phyloP scores from a whole-genome alignment of 2,329 filamentous ascomycete genomes.

The Westerdykella ornata region DNA sequence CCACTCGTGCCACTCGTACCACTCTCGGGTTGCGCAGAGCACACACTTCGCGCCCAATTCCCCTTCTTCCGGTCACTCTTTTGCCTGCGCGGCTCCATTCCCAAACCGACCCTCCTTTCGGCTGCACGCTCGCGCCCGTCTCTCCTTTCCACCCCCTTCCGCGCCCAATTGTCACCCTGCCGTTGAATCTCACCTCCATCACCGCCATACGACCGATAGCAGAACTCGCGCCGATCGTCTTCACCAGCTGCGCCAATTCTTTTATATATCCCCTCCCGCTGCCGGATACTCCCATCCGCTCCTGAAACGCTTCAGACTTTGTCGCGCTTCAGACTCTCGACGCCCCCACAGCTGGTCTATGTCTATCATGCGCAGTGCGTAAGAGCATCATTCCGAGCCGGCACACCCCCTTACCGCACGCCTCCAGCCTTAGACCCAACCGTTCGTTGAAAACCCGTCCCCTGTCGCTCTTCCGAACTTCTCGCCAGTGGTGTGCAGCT shows the following conservation, averaged over 20 bases:
- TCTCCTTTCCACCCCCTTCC: conserved; percentile 10
- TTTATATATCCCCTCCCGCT: conserved; percentile 14
- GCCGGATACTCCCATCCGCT: conserved; percentile 17
- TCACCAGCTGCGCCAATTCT: conserved; percentile 11
- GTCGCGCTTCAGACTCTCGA: conserved; percentile 25
- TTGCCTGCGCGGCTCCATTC: conserved; percentile 11
- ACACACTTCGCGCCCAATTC: conserved; percentile 25
- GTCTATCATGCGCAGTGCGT: conserved; percentile 27
- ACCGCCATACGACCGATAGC: conserved; percentile 5
- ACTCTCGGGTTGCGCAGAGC: conserved; percentile 9
- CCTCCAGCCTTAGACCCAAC: conserved; percentile 12
- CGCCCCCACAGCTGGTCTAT: conserved; percentile 19
- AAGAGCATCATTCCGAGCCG: conserved; percentile 14
- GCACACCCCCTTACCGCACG: conserved; percentile 8
- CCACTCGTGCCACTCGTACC: conserved; percentile 21
- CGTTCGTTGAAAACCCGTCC: conserved; percentile 15
- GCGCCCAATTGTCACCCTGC: conserved; percentile 1
- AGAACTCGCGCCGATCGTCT: conserved; percentile 7
- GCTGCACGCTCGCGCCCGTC: conserved; percentile 19
- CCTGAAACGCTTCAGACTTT: conserved; percentile 22
- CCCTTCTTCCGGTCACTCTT: conserved; percentile 17
- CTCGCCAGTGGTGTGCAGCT: conserved; percentile 33
- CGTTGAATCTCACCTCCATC: neutral
- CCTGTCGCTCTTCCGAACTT: conserved; percentile 25
- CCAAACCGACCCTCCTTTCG: conserved; percentile 7